Evolutionary conservation across 305 asterid species (phyloP), one percentile per base, ranked within the genome.

Genomic region (Fraxinus paxiana): DNA sequence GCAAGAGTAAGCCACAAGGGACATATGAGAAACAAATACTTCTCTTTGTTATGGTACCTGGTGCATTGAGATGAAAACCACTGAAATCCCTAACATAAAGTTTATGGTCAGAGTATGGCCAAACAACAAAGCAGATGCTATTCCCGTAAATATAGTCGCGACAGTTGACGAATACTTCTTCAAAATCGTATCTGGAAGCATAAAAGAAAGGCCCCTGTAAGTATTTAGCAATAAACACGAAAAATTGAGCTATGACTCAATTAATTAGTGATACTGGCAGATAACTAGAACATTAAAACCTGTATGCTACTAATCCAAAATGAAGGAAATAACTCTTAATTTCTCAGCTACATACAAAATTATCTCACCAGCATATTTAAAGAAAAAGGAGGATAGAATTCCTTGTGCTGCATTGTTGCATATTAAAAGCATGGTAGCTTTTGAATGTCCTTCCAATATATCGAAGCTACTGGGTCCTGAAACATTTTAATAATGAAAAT

Each of bases 371-470:
- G 99, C 98, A 87, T 96, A 96, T 90, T 96, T 96, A 88, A 96
- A 94, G 96, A 96, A 96, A 89, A 96, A 96, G 12, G 99, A 94
- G 79, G 99, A 96, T 79, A 96, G 82, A 81, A 96, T 93, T 81
- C 98, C 99, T 88, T 96, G 99, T 61, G 99, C 98, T 3, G 99
- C 99, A 61, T 96, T 96, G 87, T 96, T 96, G 85, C 98, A 96
- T 83, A 96, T 93, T 77, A 96, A 87, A 82, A 96, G 91, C 87
- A 96, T 89, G 56, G 99, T 96, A 73, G 99, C 99, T 87, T 84
- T 90, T 77, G 99, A 96, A 89, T 92, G 99, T 63, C 99, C 99
- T 88, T 88, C 97, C 76, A 96, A 86, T 84, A 94, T 93, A 87
- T 96, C 89, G 67, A 96, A 90, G 87, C 91, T 92, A 84, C 84